phyloP scores from a whole-genome alignment of 106 monocot species.

The Dendrobium nobile region DNA sequence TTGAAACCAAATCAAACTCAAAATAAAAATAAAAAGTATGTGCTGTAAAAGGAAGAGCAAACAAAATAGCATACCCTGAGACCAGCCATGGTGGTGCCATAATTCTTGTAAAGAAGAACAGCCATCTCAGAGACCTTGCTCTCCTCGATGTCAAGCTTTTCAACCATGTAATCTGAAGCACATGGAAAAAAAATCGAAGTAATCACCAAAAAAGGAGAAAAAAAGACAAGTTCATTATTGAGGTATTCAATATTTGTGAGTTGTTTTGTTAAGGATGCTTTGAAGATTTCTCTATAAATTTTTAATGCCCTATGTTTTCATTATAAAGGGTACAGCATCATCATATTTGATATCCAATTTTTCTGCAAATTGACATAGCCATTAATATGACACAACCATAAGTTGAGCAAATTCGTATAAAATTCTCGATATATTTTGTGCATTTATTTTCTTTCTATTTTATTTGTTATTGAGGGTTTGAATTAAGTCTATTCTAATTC shows the following conservation, averaged over 20 bases:
- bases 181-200: background rate
- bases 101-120: slow-evolving; percentile 59
- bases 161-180: slow-evolving; percentile 62
- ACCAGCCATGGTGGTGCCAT: slow-evolving; percentile 97
- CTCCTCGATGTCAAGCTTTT: slow-evolving; percentile 72
- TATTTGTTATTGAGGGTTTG: too few relatives aligned
- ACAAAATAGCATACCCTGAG: slow-evolving; percentile 46
- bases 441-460: too few relatives aligned
- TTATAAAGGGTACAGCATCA: background rate
- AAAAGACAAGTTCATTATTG: background rate
- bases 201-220: background rate
- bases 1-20: background rate
- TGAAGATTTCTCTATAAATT: background rate
- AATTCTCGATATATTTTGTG: too few relatives aligned
- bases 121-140: slow-evolving; percentile 51
- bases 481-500: too few relatives aligned
- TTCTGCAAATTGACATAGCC: background rate
- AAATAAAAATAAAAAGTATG: background rate
- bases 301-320: background rate
- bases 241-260: too few relatives aligned
- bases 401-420: background rate
- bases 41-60: background rate
- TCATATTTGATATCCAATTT: too few relatives aligned
- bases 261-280: too few relatives aligned
- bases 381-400: background rate